Evolutionary conservation across 1,284 basidiomycete genomes (phyloP), one percentile per base, ranked within the genome.

Genomic region (Cryptococcus floricola): DNA sequence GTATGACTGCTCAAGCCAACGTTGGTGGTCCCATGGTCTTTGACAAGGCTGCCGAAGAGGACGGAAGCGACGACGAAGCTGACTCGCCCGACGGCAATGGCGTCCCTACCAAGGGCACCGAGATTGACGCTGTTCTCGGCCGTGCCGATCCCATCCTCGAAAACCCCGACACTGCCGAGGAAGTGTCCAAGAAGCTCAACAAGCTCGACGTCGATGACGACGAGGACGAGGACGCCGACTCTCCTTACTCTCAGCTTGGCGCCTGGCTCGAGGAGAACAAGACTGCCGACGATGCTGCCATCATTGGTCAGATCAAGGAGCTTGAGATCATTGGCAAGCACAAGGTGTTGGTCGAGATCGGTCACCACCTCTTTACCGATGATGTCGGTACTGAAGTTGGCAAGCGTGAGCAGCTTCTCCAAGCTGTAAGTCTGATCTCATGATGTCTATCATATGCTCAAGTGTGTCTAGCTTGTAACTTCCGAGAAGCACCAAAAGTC

Each of bases 261-360:
- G 82, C 81, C 42, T 98, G 95, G 96, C 82, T 93, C 59, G 81
- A 87, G 68, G 91, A 93, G 64, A 87, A 89, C 69, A 82, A 82
- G 47, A 63, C 60, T 12, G 74, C 74, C 12, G 62, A 61, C 19
- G 85, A 82, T 45, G 79, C 79, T 8, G 76, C 80, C 49, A 78
- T 97, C 56, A 89, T 84, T 79, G 88, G 90, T 77, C 92, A 93
- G 80, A 89, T 89, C 4, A 89, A 95, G 73, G 93, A 96, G 59
- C 75, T 94, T 39, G 91, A 89, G 37, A 89, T 98, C 64, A 91
- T 90, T 70, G 94, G 91, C 82, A 98, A 98, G 80, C 91, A 98
- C 82, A 95, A 90, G 82, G 83, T 88, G 1, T 81, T 96, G 34
- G 83, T 91, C 60, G 86, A 94, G 53, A 80, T 99, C 50, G 87